Evolutionary conservation across 1,139 yeast species (phyloP).

Genomic region (Candida frijolesensis): DNA sequence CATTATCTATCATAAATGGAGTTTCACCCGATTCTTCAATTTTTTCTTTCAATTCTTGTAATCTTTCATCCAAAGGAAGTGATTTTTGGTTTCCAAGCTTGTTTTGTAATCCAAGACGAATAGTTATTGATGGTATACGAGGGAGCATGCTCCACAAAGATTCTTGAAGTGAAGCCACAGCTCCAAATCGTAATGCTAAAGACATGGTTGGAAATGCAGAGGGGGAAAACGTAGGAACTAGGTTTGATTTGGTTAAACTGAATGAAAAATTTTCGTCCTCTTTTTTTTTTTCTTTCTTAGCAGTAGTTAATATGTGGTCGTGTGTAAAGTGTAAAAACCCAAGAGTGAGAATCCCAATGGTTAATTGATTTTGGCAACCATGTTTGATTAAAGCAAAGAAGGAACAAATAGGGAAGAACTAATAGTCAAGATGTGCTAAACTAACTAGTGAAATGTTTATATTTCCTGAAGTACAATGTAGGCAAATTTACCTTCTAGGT

Average conservation of each 20-base stretch:
- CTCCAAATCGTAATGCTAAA: conserved; percentile 25
- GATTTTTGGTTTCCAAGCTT: conserved; percentile 2
- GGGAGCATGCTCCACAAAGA: conserved; percentile 24
- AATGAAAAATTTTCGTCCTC: neutral
- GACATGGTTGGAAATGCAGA: conserved; percentile 21
- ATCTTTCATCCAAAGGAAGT: conserved; percentile 23
- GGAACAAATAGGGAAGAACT: too few relatives aligned
- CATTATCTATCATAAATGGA: conserved; percentile 53
- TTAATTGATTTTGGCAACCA: too few relatives aligned
- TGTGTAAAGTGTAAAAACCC: neutral
- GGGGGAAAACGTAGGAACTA: neutral
- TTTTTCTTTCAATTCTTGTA: conserved; percentile 34
- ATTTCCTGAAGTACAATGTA: too few relatives aligned
- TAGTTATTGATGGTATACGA: conserved; percentile 23
- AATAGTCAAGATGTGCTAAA: too few relatives aligned
- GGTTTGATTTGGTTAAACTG: neutral
- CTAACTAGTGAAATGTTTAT: too few relatives aligned
- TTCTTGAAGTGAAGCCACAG: conserved; percentile 18
- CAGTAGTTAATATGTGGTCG: neutral
- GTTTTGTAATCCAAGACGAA: conserved; percentile 11
- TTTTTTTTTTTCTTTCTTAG: neutral
- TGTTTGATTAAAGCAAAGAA: too few relatives aligned
- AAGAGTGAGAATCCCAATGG: too few relatives aligned
- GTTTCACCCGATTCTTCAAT: conserved; percentile 29
- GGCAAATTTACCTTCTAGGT: too few relatives aligned